A percentile compares a stretch with the other conserved stretches of the same genome.
These are phyloP conservation scores for Vitellaria paradoxa DNA, from an alignment of 179 eudicot genomes.

Conservation along the genomic window DNA sequence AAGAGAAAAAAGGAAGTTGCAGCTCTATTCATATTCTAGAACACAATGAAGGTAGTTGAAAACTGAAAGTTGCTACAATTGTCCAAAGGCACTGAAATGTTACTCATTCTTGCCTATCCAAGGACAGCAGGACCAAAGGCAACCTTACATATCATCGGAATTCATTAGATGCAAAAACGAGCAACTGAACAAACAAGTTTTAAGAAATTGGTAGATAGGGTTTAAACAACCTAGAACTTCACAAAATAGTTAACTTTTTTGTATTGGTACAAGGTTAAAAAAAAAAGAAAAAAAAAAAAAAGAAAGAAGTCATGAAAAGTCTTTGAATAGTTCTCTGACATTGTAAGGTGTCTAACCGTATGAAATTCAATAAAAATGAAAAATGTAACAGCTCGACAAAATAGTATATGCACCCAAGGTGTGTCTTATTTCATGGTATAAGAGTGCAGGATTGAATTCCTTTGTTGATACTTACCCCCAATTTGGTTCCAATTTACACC, in stretches of 20 bases:
- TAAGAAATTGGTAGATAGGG: background rate
- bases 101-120: too few relatives aligned
- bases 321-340: background rate
- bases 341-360: background rate
- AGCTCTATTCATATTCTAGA: background rate
- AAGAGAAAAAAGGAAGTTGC: slow-evolving; percentile 12
- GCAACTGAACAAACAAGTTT: background rate
- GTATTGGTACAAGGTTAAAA: background rate
- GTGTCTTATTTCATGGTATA: too few relatives aligned
- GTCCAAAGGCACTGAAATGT: background rate
- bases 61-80: background rate
- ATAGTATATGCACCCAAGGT: background rate
- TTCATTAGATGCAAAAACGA: background rate
- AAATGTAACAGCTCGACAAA: background rate
- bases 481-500: too few relatives aligned
- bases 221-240: background rate
- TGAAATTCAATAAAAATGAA: background rate
- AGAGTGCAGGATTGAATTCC: too few relatives aligned
- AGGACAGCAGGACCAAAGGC: background rate
- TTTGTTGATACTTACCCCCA: too few relatives aligned
- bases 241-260: background rate
- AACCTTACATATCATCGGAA: background rate
- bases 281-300: too few relatives aligned
- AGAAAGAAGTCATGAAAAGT: too few relatives aligned
- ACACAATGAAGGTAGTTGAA: background rate